A percentile compares a stretch with the other conserved stretches of the same genome.
Conservation (phyloP, 768 basidiomycete species). For the Phanerodontia chrysosporium region DNA sequence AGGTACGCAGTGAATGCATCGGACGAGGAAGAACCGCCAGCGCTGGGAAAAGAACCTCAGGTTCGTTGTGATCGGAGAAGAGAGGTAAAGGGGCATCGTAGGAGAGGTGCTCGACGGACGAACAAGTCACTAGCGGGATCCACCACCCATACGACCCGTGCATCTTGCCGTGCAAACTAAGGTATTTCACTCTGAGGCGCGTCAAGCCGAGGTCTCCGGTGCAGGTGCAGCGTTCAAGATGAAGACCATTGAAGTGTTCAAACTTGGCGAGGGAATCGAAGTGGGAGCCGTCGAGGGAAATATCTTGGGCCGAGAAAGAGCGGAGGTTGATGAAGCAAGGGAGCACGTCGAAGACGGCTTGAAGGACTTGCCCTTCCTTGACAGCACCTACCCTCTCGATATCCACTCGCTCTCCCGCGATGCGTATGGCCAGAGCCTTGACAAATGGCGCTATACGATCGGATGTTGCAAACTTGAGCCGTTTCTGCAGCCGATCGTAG, state of each 20-base stretch:
- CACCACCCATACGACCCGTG: constrained; percentile 10
- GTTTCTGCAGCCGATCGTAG: neutral
- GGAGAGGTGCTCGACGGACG: constrained; percentile 3
- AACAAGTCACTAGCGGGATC: constrained; percentile 5
- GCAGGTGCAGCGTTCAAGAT: constrained; percentile 4
- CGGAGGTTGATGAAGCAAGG: constrained; percentile 1
- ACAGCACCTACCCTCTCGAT: neutral
- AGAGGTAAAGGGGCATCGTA: constrained; percentile 1
- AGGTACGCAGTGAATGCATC: neutral
- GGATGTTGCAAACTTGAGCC: constrained; percentile 6
- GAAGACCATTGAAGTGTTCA: constrained; percentile 1
- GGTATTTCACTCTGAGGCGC: neutral
- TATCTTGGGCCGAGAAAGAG: neutral
- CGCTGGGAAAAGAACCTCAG: constrained; percentile 6
- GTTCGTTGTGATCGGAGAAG: neutral
- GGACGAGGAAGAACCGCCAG: neutral
- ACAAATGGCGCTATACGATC: constrained; percentile 4
- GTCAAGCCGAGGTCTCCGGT: constrained; percentile 5
- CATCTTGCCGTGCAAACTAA: constrained; percentile 9
- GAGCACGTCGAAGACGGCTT: constrained; percentile 2
- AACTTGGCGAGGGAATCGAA: constrained; percentile 3
- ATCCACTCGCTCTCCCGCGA: neutral
- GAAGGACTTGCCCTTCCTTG: neutral
- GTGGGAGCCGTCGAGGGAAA: neutral
- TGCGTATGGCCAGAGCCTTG: neutral